Percentiles rank a stretch among this genome's conserved stretches.
Evolutionary conservation across 441 rosid genomes (phyloP).

Genomic region (Arabidopsis lyrata): DNA sequence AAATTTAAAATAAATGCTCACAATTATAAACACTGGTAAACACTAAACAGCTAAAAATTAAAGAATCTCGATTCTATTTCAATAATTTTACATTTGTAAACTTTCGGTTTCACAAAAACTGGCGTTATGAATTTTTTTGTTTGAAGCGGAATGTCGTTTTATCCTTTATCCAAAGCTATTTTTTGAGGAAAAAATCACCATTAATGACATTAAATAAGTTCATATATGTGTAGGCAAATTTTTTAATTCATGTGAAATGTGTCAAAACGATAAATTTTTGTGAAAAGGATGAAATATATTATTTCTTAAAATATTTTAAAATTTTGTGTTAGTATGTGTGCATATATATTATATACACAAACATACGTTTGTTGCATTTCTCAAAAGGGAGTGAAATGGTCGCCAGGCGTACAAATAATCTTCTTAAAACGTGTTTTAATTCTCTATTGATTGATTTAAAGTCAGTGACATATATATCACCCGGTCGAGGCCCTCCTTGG

Average conservation of each 20-base stretch:
- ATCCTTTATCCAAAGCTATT: neutral
- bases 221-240: neutral
- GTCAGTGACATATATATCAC: constrained; percentile 5
- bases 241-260: neutral
- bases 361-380: neutral
- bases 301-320: neutral
- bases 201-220: neutral
- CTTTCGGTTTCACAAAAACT: neutral
- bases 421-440: constrained; percentile 7
- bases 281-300: neutral
- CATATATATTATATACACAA: neutral
- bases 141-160: neutral
- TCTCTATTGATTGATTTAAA: neutral
- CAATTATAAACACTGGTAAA: neutral
- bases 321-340: neutral
- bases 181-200: neutral
- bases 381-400: neutral
- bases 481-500: constrained; percentile 2
- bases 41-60: neutral
- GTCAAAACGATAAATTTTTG: neutral
- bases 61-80: neutral
- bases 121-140: neutral
- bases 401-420: neutral
- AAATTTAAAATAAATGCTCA: neutral
- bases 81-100: neutral